Percentiles rank a stretch among this genome's conserved stretches.
phyloP scores from a whole-genome alignment of 495 filamentous ascomycete species.

The Aspergillus asperescens region DNA sequence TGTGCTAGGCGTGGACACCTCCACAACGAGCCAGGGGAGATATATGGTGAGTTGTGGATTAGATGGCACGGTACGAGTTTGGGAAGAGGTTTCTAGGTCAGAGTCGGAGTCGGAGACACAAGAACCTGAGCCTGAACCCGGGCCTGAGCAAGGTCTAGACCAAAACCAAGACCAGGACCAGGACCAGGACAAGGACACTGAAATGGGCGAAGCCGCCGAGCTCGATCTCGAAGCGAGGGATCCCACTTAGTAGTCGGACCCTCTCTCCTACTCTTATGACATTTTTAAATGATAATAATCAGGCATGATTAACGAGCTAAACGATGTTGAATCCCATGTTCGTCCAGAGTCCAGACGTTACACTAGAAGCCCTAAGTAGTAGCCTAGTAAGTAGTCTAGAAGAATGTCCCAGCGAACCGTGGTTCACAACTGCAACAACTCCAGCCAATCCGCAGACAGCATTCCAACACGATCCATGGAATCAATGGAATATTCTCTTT shows the following conservation, averaged over 20 bases:
- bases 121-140: not conserved
- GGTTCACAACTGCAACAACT: not conserved
- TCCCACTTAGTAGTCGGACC: not conserved
- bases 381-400: not conserved
- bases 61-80: slow-evolving; percentile 60
- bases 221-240: not conserved
- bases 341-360: no score
- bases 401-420: no score
- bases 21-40: slow-evolving; percentile 30
- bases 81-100: slow-evolving; percentile 36
- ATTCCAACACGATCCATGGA: not conserved
- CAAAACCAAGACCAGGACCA: not conserved
- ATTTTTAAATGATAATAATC: not conserved
- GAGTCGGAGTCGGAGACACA: slow-evolving; percentile 7
- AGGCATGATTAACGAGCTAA: not conserved
- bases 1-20: slow-evolving; percentile 79
- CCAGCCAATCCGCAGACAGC: not conserved
- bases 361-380: not conserved
- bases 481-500: no score
- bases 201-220: slow-evolving; percentile 19
- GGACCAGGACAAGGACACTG: slow-evolving; percentile 12
- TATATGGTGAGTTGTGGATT: slow-evolving; percentile 58
- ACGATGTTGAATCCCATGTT: not conserved
- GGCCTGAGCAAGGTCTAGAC: not conserved
- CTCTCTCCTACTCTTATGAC: not conserved